Evolutionary conservation across 257 asterid species (phyloP).

Genomic region (Apocynum venetum): DNA sequence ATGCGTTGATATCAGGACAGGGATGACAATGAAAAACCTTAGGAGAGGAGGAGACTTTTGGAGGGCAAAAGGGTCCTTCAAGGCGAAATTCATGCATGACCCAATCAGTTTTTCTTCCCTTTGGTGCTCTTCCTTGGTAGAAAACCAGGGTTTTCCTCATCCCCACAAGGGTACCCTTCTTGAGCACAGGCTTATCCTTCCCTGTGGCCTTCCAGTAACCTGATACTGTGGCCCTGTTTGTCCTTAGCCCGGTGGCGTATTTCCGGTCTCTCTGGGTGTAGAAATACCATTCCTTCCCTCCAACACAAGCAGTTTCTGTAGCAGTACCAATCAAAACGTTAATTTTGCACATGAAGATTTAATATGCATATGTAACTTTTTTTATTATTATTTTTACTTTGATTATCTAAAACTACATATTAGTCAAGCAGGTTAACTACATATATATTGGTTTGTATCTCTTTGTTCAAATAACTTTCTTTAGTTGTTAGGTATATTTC

Average conservation of each 20-base stretch:
- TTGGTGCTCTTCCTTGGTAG: slow-evolving; percentile 90
- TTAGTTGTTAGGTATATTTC: too few relatives aligned
- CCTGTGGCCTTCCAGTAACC: slow-evolving; percentile 99
- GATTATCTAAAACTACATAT: too few relatives aligned
- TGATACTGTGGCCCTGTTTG: slow-evolving; percentile 76
- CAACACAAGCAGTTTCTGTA: slow-evolving; percentile 72
- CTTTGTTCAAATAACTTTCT: too few relatives aligned
- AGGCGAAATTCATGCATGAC: slow-evolving; percentile 92
- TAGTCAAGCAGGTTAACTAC: too few relatives aligned
- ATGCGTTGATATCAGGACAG: too few relatives aligned
- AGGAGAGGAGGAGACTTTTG: slow-evolving; percentile 29
- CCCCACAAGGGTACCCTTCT: slow-evolving; percentile 59
- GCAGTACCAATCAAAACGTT: background rate
- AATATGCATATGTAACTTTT: background rate
- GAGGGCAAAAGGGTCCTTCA: slow-evolving; percentile 45
- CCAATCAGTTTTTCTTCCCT: slow-evolving; percentile 80
- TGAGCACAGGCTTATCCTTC: slow-evolving; percentile 54
- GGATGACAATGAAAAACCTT: slow-evolving; percentile 35
- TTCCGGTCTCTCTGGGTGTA: slow-evolving; percentile 80
- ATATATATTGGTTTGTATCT: too few relatives aligned
- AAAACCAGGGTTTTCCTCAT: slow-evolving; percentile 90
- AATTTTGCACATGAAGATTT: background rate
- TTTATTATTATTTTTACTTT: too few relatives aligned
- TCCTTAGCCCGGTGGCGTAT: slow-evolving; percentile 80
- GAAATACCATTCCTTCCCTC: slow-evolving; percentile 78